Evolutionary conservation across 225 moss, liverwort and hornwort genomes (phyloP), one percentile per base, ranked within the genome.

Genomic region (Bryum argenteum): DNA sequence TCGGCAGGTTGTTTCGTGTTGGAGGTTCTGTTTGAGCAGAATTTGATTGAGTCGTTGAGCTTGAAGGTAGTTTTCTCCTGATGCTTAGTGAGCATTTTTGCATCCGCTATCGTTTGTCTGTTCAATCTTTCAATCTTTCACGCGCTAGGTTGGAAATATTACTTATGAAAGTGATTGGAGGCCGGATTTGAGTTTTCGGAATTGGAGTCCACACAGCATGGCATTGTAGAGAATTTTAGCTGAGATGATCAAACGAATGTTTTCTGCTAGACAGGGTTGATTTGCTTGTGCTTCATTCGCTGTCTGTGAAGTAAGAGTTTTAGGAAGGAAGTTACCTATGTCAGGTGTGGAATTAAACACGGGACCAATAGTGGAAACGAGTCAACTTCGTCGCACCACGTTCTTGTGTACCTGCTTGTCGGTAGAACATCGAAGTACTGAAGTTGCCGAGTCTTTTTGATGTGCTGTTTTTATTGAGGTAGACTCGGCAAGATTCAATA

Each of bases 21-120:
- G 68, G n/a, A 47, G 60, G 58, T 58, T 3, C 40, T 5, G 40
- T 1, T 39, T 19, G 47, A 54, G 65, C 38, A 66, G 10, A 45
- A 41, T 54, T 17, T 13, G 17, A 62, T 41, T 10, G 37, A 37
- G 56, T 28, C 1, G 24, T 57, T 7, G 60, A 52, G 58, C 17
- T 67, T 10, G 13, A 37, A 67, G 78, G 78, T 75, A 57, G 43
- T 75, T 24, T 54, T 22, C 61, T 43, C 28, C 12, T 57, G 42
- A 57, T 72, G 3, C n/a, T 51, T 50, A 42, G 56, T 50, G 50
- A 28, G 9, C 40, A 23, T 66, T 75, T 70, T 26, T 39, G 15
- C 47, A 57, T 66, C 38, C 19, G 23, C 61, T 79, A 12, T 19
- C 24, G 16, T 51, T 11, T 18, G 1, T n/a, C n/a, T n/a, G n/a